Evolutionary conservation across 2,329 filamentous ascomycete genomes (phyloP).

Genomic region (Setomelanomma holmii): DNA sequence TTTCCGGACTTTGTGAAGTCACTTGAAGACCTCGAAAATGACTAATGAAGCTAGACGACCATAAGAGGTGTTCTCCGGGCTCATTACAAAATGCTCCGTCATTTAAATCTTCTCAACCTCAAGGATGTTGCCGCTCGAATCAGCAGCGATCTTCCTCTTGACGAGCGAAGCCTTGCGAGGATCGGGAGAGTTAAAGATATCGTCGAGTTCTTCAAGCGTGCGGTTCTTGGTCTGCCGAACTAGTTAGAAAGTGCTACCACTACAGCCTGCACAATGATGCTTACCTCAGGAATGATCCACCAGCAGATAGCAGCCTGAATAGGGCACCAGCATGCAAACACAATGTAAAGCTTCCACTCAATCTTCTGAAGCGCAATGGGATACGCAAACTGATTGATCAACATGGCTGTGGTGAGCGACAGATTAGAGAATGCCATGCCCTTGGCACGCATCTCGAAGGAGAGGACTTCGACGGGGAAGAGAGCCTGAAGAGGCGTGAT

Average conservation of each 20-base stretch:
- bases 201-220: conserved; percentile 36
- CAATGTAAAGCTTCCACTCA: conserved; percentile 33
- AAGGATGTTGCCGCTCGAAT: conserved; percentile 25
- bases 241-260: background rate
- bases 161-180: conserved; percentile 30
- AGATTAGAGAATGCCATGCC: conserved; percentile 36
- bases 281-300: conserved; percentile 24
- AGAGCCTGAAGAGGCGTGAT: conserved; percentile 46
- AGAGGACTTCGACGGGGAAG: conserved; percentile 45
- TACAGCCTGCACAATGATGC: background rate
- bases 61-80: background rate
- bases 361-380: conserved; percentile 33
- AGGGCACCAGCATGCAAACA: conserved; percentile 31
- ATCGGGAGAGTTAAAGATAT: conserved; percentile 30
- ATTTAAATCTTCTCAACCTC: conserved; percentile 33
- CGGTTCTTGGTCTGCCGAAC: conserved; percentile 30
- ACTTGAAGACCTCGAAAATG: no score
- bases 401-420: conserved; percentile 24
- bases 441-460: conserved; percentile 46
- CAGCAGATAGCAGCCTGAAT: conserved; percentile 26
- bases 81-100: background rate
- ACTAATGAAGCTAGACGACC: background rate
- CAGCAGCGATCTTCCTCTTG: conserved; percentile 33
- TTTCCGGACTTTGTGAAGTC: no score
- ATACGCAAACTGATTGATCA: conserved; percentile 42